A percentile compares a stretch with the other conserved stretches of the same genome.
Evolutionary conservation across 331 rosid species (phyloP).

Genomic region (Malus hybrid): DNA sequence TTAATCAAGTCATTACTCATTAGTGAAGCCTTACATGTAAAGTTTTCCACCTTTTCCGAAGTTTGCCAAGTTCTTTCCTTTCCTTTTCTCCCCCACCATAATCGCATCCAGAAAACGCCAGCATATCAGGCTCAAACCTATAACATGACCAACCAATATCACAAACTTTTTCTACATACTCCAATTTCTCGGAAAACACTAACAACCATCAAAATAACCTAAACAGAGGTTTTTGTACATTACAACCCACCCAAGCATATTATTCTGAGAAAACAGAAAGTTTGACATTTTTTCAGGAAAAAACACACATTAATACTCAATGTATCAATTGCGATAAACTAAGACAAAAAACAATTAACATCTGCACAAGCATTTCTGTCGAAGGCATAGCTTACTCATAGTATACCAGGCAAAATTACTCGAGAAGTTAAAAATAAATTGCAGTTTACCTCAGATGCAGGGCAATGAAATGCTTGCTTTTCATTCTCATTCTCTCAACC

Average conservation of each 20-base stretch:
- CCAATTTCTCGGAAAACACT: neutral
- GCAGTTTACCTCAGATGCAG: conserved; percentile 74
- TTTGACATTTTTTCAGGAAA: neutral
- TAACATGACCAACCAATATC: conserved; percentile 6
- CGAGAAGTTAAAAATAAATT: neutral
- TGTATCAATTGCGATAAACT: neutral
- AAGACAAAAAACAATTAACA: neutral
- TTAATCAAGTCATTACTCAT: neutral
- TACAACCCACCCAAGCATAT: neutral
- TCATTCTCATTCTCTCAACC: conserved; percentile 64
- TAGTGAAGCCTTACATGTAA: conserved; percentile 55
- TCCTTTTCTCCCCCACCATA: conserved; percentile 90
- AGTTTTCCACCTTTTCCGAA: conserved; percentile 76
- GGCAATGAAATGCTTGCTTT: conserved; percentile 67
- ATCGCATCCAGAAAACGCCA: conserved; percentile 91
- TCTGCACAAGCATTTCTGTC: neutral
- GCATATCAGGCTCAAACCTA: conserved; percentile 97
- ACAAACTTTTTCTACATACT: neutral
- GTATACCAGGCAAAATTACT: neutral
- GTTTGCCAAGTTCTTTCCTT: conserved; percentile 57
- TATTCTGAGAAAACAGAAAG: neutral
- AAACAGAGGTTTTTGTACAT: neutral
- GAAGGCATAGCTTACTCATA: neutral
- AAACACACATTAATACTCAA: neutral
- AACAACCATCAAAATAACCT: neutral